These are phyloP conservation scores for Ilex asprella DNA, from an alignment of 257 asterid species.

Conservation along the genomic window DNA sequence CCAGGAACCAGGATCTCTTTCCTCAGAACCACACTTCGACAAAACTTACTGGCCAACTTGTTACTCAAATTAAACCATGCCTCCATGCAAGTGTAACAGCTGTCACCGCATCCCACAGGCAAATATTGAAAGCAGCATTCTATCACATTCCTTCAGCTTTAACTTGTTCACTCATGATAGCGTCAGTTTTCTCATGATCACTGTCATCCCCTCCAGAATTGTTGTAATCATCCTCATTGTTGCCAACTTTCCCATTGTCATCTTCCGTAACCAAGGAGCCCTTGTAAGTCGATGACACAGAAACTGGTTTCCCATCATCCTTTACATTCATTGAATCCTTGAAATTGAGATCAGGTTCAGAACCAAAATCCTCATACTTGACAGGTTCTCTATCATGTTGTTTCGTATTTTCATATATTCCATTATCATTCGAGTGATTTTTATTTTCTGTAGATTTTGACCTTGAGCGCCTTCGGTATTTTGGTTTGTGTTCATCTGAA, in stretches of 20 bases:
- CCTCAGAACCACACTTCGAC: conserved; percentile 4
- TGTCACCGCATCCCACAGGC: background rate
- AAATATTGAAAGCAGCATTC: conserved; percentile 25
- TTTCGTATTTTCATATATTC: conserved; percentile 25
- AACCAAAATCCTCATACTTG: conserved; percentile 27
- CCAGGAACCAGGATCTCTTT: conserved; percentile 6
- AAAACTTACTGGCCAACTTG: conserved; percentile 9
- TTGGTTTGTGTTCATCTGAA: conserved; percentile 50
- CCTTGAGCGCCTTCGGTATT: conserved; percentile 45
- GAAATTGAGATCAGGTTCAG: conserved; percentile 22
- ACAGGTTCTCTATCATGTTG: conserved; percentile 33
- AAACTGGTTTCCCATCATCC: conserved; percentile 14
- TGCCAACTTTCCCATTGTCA: conserved; percentile 7
- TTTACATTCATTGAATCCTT: conserved; percentile 18
- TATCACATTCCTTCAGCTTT: conserved; percentile 12
- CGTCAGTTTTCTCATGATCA: conserved; percentile 15
- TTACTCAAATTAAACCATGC: conserved; percentile 18
- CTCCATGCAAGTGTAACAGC: background rate
- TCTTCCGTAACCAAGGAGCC: background rate
- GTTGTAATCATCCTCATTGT: conserved; percentile 15
- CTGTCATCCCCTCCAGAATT: conserved; percentile 15
- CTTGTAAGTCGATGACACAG: background rate
- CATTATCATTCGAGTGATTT: conserved; percentile 20
- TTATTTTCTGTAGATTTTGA: conserved; percentile 47
- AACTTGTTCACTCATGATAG: conserved; percentile 13